Conservation (phyloP, 805 yeast genomes). For the Barnettozyma botsteinii region DNA sequence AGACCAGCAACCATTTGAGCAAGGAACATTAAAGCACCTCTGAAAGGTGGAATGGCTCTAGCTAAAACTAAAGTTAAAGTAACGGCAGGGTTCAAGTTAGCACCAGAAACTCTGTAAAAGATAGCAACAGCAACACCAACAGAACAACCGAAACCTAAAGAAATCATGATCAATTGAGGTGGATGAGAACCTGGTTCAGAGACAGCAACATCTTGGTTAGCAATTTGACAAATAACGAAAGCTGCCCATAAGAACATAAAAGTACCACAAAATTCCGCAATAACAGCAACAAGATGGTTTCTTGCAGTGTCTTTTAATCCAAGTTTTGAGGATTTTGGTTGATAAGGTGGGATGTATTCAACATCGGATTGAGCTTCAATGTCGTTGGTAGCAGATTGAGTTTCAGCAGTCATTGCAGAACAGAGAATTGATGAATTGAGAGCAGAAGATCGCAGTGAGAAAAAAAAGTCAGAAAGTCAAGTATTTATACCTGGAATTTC, state of each 20-base stretch:
- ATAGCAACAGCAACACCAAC: constrained; percentile 68
- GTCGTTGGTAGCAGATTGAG: constrained; percentile 20
- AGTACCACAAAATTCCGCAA: constrained; percentile 84
- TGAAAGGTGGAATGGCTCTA: constrained; percentile 65
- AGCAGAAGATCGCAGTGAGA: background rate
- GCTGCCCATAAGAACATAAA: constrained; percentile 81
- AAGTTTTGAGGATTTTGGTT: constrained; percentile 28
- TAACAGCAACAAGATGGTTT: constrained; percentile 61
- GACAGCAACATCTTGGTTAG: constrained; percentile 49
- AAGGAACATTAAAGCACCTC: constrained; percentile 59
- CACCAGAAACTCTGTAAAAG: constrained; percentile 77
- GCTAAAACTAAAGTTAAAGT: constrained; percentile 67
- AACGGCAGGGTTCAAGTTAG: constrained; percentile 87
- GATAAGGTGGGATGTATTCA: constrained; percentile 35
- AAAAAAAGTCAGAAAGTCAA: background rate
- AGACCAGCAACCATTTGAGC: constrained; percentile 80
- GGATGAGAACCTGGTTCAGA: constrained; percentile 47
- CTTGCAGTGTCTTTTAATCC: constrained; percentile 38
- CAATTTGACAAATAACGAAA: constrained; percentile 75
- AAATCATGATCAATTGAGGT: constrained; percentile 66
- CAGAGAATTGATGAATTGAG: background rate
- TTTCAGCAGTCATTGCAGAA: constrained; percentile 14
- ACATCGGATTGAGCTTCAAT: constrained; percentile 35
- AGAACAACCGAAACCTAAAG: constrained; percentile 83
- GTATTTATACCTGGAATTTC: background rate